A percentile compares a stretch with the other conserved stretches of the same genome.
Conservation (phyloP, 1,284 basidiomycete species). For the Cryptococcus deneoformans region DNA sequence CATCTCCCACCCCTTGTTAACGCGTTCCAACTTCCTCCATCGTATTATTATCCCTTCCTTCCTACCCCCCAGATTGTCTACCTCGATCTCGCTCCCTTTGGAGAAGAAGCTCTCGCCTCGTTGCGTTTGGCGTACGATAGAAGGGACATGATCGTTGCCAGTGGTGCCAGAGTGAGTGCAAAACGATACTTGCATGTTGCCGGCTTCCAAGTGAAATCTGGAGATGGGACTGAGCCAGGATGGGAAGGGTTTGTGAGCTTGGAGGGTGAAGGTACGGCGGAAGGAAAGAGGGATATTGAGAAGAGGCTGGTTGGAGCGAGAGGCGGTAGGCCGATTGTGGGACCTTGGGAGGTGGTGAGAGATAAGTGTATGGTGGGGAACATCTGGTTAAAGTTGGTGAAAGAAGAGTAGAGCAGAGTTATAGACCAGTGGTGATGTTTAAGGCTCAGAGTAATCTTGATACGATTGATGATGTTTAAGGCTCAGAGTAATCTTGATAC, state of each 20-base stretch:
- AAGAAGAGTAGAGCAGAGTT: slow-evolving; percentile 10
- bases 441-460: too few relatives aligned
- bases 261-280: slow-evolving; percentile 49
- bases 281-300: slow-evolving; percentile 41
- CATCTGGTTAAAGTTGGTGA: slow-evolving; percentile 43
- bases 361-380: slow-evolving; percentile 47
- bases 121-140: slow-evolving; percentile 48
- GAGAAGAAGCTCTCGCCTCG: slow-evolving; percentile 28
- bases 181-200: slow-evolving; percentile 50
- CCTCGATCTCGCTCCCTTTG: slow-evolving; percentile 46
- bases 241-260: slow-evolving; percentile 48
- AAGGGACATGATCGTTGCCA: slow-evolving; percentile 43
- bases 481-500: too few relatives aligned
- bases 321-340: slow-evolving; percentile 19
- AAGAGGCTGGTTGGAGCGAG: slow-evolving; percentile 30
- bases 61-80: slow-evolving; percentile 45
- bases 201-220: slow-evolving; percentile 39
- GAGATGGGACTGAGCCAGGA: slow-evolving; percentile 17
- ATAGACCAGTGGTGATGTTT: too few relatives aligned
- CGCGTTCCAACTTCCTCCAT: slow-evolving; percentile 47
- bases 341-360: slow-evolving; percentile 46
- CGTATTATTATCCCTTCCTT: slow-evolving; percentile 48
- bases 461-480: too few relatives aligned
- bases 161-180: slow-evolving; percentile 44
- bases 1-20: slow-evolving; percentile 47